These are phyloP conservation scores for Pyrenophora graminea DNA, from an alignment of 2,329 filamentous ascomycete genomes.

Conservation along the genomic window DNA sequence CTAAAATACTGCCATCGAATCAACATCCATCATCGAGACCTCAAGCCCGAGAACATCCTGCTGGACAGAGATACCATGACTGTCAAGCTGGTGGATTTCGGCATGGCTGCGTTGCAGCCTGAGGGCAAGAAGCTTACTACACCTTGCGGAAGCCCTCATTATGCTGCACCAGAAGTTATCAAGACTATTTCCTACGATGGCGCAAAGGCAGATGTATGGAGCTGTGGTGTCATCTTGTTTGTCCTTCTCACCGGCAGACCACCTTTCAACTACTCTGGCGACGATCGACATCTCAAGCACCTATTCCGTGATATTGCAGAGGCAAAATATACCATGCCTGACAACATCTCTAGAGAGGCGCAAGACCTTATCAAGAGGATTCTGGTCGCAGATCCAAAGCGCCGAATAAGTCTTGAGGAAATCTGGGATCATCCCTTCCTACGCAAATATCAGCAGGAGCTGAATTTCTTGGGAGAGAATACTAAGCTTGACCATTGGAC, in stretches of 20 bases:
- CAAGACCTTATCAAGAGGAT: conserved; percentile 79
- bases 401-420: conserved; percentile 76
- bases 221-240: conserved; percentile 75
- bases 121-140: conserved; percentile 78
- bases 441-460: conserved; percentile 73
- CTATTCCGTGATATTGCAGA: conserved; percentile 65
- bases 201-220: conserved; percentile 91
- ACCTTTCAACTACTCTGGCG: conserved; percentile 67
- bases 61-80: conserved; percentile 70
- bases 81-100: conserved; percentile 95
- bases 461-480: conserved; percentile 67
- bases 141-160: conserved; percentile 94
- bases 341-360: conserved; percentile 65
- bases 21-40: conserved; percentile 92
- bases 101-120: conserved; percentile 93
- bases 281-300: conserved; percentile 59
- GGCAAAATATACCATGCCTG: conserved; percentile 54
- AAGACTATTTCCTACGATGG: conserved; percentile 77
- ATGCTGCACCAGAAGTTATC: conserved; percentile 91
- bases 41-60: conserved; percentile 97
- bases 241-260: conserved; percentile 82
- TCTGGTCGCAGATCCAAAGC: conserved; percentile 75
- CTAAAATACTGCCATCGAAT: conserved; percentile 91
- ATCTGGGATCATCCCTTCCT: conserved; percentile 90
- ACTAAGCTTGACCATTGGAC: conserved; percentile 56